phyloP scores from a whole-genome alignment of 2,329 filamentous ascomycete species.

The Lecanicillium sp. region DNA sequence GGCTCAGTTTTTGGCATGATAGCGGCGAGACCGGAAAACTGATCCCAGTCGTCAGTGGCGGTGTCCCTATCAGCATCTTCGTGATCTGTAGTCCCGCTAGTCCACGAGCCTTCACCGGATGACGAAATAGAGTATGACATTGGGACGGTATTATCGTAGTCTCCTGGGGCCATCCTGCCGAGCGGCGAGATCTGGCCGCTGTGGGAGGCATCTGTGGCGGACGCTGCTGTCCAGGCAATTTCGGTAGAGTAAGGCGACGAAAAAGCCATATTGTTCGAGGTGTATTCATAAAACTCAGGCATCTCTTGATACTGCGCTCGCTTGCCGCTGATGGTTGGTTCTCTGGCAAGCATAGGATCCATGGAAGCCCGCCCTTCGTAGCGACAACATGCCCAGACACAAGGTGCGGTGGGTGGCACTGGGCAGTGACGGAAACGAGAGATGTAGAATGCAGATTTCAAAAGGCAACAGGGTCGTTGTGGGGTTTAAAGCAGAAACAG shows the following conservation, averaged over 20 bases:
- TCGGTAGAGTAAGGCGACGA: not conserved
- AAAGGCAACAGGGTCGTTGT: not conserved
- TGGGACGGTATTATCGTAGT: not conserved
- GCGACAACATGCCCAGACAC: constrained; percentile 1
- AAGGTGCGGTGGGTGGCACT: not conserved
- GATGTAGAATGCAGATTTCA: not conserved
- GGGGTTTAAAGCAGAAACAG: not conserved
- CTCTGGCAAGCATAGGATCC: not conserved
- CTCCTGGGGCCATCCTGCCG: constrained; percentile 41
- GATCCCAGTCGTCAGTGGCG: constrained; percentile 34
- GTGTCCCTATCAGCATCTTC: constrained; percentile 19
- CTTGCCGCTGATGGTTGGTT: not conserved
- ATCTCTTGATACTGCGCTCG: not conserved
- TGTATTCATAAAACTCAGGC: not conserved
- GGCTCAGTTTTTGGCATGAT: constrained; percentile 52
- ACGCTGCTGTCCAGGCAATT: constrained; percentile 15
- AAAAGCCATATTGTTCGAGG: not conserved
- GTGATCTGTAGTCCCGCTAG: constrained; percentile 34
- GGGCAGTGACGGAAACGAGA: not conserved
- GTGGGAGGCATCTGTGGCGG: constrained; percentile 24
- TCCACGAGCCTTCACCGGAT: constrained; percentile 37
- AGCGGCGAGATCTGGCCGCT: constrained; percentile 48
- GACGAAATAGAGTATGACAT: constrained; percentile 36
- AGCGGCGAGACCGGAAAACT: constrained; percentile 38
- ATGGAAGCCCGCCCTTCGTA: not conserved